Base-by-base conservation (phyloP, 148 eudicot genomes). In the Cornus suecica region DNA sequence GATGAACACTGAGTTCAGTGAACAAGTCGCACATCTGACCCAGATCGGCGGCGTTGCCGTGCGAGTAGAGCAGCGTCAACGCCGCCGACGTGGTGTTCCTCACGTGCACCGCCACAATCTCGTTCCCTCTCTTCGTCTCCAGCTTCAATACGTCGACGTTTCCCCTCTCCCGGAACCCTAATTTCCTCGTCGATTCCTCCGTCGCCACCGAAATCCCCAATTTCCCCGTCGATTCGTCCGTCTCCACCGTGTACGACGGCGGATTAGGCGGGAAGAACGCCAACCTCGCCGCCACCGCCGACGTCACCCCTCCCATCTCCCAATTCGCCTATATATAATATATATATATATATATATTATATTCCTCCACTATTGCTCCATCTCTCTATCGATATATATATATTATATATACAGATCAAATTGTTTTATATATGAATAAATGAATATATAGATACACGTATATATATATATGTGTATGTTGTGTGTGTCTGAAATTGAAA, bases 231-330 rank as follows among this genome's bases (percentile, higher is more conserved):
- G 72, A 66, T 34, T 72, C 75, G 9, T 54, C 83, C 29, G 18
- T 83, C 54, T 24, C 58, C 69, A 82, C 82, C 74, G 54, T 56
- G 66, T 92, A 92, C 73, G 97, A 90, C 82, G 97, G 82, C 69
- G 97, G 97, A 41, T 75, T 81, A 62, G 94, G 94, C 71, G 93
- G 94, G 74, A 90, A 92, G 73, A 92, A 92, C 3, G 94, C 93
- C 42, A 92, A 89, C 81, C 89, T 92, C 78, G 97, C 94, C 76
- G 97, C 97, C 90, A 92, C 86, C 27, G 94, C 72, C 65, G 97
- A 92, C 71, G 92, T 92, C 81, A 90, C 86, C 64, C 78, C 89
- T 81, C 97, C 94, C 94, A 92, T 92, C 70, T 60, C 62, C 45
- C 66, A 73, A 48, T 11, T 16, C 20, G 2, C n/a, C n/a, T n/a